These are phyloP conservation scores for Fistulina hepatica DNA, from an alignment of 1,284 basidiomycete species.

Conservation along the genomic window DNA sequence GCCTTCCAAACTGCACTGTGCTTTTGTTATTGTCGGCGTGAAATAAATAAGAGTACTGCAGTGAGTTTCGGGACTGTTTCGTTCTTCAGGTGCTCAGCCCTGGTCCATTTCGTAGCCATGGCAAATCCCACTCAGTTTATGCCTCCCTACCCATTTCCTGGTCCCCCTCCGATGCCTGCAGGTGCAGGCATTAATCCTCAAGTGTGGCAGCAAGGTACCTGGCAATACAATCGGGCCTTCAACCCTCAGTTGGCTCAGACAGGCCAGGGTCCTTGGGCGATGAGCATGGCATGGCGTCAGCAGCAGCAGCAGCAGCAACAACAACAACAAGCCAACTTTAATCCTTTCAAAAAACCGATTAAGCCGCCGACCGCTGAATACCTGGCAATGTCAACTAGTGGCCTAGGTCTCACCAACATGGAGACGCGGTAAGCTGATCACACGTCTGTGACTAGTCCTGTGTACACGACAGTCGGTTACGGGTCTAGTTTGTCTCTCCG, in stretches of 20 bases:
- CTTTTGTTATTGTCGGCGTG: too few relatives aligned
- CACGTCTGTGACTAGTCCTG: slow-evolving; percentile 9
- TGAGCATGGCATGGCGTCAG: slow-evolving; percentile 29
- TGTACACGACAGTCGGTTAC: slow-evolving; percentile 5
- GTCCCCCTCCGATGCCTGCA: slow-evolving; percentile 35
- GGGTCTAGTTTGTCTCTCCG: slow-evolving; percentile 1
- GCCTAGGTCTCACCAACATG: slow-evolving; percentile 55
- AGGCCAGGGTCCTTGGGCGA: slow-evolving; percentile 18
- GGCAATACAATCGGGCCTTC: slow-evolving; percentile 37
- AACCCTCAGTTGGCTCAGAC: slow-evolving; percentile 18
- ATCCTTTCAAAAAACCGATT: slow-evolving; percentile 51
- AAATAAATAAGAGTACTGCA: too few relatives aligned
- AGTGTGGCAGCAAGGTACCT: slow-evolving; percentile 37
- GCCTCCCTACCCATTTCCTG: slow-evolving; percentile 32
- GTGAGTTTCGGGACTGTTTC: too few relatives aligned
- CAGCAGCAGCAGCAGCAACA: slow-evolving; percentile 23
- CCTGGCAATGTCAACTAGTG: slow-evolving; percentile 48
- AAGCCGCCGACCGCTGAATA: slow-evolving; percentile 51
- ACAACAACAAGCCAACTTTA: slow-evolving; percentile 27
- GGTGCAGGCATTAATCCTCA: slow-evolving; percentile 31
- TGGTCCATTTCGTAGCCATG: too few relatives aligned
- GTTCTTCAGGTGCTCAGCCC: too few relatives aligned
- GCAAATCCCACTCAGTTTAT: too few relatives aligned
- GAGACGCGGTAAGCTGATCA: slow-evolving; percentile 38
- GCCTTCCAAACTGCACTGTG: too few relatives aligned